Evolutionary conservation across 768 basidiomycete genomes (phyloP).

Genomic region (Scleroderma citrinum): DNA sequence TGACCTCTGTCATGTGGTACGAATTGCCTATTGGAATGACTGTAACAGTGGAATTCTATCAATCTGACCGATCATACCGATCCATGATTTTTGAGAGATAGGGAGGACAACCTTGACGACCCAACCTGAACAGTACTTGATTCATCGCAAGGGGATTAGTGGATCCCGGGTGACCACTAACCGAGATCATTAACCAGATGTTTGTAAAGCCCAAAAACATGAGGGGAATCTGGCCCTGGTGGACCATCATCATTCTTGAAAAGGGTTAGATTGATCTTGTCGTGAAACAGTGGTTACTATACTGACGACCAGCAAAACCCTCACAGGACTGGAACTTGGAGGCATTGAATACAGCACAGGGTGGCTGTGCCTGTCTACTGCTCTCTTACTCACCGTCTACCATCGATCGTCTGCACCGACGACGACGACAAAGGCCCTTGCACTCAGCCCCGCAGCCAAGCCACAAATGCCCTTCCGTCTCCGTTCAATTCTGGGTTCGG

Average conservation of each 20-base stretch:
- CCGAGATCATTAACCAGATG: slow-evolving; percentile 56
- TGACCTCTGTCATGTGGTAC: slow-evolving; percentile 70
- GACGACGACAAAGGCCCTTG: slow-evolving; percentile 3
- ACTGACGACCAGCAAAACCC: slow-evolving; percentile 42
- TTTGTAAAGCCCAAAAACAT: slow-evolving; percentile 64
- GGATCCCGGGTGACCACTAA: slow-evolving; percentile 24
- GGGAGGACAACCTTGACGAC: slow-evolving; percentile 77
- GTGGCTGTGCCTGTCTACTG: background rate
- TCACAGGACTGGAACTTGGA: slow-evolving; percentile 7
- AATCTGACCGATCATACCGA: slow-evolving; percentile 42
- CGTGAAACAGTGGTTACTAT: background rate
- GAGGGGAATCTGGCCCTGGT: slow-evolving; percentile 66
- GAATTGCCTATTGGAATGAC: slow-evolving; percentile 53
- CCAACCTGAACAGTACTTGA: slow-evolving; percentile 45
- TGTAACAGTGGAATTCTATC: background rate
- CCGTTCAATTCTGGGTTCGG: slow-evolving; percentile 24
- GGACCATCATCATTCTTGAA: slow-evolving; percentile 81
- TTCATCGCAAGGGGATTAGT: slow-evolving; percentile 1
- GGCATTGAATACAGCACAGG: background rate
- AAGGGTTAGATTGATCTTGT: background rate
- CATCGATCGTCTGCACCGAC: background rate
- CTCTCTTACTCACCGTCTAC: background rate
- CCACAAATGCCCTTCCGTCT: slow-evolving; percentile 26
- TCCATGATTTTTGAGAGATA: slow-evolving; percentile 83
- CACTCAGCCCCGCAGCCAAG: no score